Percentiles rank a stretch among this genome's conserved stretches.
Evolutionary conservation across 1,284 basidiomycete genomes (phyloP).

Genomic region (Austroboletus novae-zelandiae): DNA sequence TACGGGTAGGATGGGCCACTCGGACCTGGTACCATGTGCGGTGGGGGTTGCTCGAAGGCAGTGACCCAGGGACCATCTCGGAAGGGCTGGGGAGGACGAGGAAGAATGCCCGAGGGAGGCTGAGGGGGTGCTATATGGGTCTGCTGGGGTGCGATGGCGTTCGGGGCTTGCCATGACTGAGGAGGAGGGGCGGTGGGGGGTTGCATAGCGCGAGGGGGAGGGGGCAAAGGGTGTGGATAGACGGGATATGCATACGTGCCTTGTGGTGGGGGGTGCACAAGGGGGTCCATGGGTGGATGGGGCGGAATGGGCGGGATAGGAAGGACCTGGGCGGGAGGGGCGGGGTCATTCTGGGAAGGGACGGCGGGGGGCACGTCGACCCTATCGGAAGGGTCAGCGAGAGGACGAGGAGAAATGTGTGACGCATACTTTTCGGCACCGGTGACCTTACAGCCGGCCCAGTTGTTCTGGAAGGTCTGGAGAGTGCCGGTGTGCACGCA

Average conservation of each 20-base stretch:
- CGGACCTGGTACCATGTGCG: slow-evolving; percentile 44
- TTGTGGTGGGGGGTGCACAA: slow-evolving; percentile 31
- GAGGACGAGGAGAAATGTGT: background rate
- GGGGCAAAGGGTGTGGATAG: slow-evolving; percentile 43
- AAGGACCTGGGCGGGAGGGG: slow-evolving; percentile 22
- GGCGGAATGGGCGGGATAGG: slow-evolving; percentile 30
- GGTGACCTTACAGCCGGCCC: slow-evolving; percentile 74
- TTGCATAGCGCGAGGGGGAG: slow-evolving; percentile 43
- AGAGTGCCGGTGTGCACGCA: slow-evolving; percentile 65
- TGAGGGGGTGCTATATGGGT: slow-evolving; percentile 52
- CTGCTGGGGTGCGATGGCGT: slow-evolving; percentile 61
- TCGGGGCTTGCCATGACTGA: slow-evolving; percentile 61
- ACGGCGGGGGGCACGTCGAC: slow-evolving; percentile 35
- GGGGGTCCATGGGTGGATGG: slow-evolving; percentile 29
- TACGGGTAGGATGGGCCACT: slow-evolving; percentile 49
- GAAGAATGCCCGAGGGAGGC: slow-evolving; percentile 43
- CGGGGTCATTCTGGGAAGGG: slow-evolving; percentile 33
- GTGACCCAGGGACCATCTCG: slow-evolving; percentile 50
- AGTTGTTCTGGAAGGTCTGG: slow-evolving; percentile 70
- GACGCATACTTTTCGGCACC: slow-evolving; percentile 63
- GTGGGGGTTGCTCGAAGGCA: slow-evolving; percentile 43
- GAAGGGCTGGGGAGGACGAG: slow-evolving; percentile 44
- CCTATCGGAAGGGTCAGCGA: slow-evolving; percentile 10
- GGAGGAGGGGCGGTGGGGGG: slow-evolving; percentile 46
- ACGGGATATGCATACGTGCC: slow-evolving; percentile 46